A percentile compares a stretch with the other conserved stretches of the same genome.
Conservation (phyloP, 1,284 basidiomycete genomes). For the Phellopilus nigrolimitatus region DNA sequence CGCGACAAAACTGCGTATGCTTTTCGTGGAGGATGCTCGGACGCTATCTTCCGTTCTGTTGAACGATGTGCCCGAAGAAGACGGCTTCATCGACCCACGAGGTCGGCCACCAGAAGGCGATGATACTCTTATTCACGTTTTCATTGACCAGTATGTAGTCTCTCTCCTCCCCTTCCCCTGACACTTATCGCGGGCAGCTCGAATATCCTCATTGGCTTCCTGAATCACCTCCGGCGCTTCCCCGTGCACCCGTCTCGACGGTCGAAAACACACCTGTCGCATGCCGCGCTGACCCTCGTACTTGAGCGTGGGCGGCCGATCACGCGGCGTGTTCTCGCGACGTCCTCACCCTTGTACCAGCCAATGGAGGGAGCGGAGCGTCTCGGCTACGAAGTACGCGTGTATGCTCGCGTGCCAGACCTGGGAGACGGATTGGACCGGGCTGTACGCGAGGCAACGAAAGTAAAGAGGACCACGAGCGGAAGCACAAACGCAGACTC, state of each 20-base stretch:
- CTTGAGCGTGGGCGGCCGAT: constrained; percentile 70
- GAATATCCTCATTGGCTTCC: constrained; percentile 77
- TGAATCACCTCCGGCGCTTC: constrained; percentile 57
- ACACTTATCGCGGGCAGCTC: constrained; percentile 44
- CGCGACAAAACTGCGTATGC: constrained; percentile 26
- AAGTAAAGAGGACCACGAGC: constrained; percentile 21
- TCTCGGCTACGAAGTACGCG: constrained; percentile 75
- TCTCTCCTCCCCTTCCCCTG: constrained; percentile 7
- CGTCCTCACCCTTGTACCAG: constrained; percentile 79
- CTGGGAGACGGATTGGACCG: constrained; percentile 43
- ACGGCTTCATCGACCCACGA: constrained; percentile 37
- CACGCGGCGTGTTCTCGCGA: constrained; percentile 67
- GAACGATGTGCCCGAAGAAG: constrained; percentile 19
- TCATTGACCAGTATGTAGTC: constrained; percentile 73
- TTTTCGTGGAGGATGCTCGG: constrained; percentile 27
- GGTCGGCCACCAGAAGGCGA: constrained; percentile 42
- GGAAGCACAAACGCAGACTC: constrained; percentile 25
- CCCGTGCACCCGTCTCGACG: constrained; percentile 31
- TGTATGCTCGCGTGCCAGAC: constrained; percentile 76
- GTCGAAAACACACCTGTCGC: constrained; percentile 49
- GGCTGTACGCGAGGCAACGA: constrained; percentile 25
- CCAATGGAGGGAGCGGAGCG: constrained; percentile 71
- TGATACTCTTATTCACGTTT: constrained; percentile 72
- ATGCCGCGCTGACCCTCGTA: constrained; percentile 64
- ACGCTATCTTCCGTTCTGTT: constrained; percentile 38